A percentile compares a stretch with the other conserved stretches of the same genome.
Conservation (phyloP, 192 early-diverging fungal species). For the Gamsiella multidivaricata region DNA sequence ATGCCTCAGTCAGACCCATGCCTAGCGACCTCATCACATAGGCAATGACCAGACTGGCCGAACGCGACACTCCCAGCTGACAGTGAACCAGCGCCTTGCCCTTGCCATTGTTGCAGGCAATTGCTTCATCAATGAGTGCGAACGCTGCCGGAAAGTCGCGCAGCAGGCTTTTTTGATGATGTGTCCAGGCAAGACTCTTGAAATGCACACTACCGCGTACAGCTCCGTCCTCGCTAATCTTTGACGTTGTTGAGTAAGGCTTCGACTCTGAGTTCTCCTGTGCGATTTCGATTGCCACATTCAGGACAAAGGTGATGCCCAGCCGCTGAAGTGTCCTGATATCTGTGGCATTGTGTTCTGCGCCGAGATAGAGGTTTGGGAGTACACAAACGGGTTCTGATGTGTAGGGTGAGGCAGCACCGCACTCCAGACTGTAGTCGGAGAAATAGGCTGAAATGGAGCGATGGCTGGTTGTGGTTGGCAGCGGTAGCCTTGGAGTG, state of each 20-base stretch:
- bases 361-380: conserved; percentile 74
- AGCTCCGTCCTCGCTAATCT: background rate
- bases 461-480: conserved; percentile 25
- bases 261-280: conserved; percentile 36
- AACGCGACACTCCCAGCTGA: conserved; percentile 76
- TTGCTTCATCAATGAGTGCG: conserved; percentile 72
- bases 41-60: conserved; percentile 71
- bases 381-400: conserved; percentile 72
- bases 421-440: conserved; percentile 48
- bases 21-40: conserved; percentile 73
- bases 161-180: conserved; percentile 74
- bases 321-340: conserved; percentile 58
- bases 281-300: conserved; percentile 80
- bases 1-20: conserved; percentile 65
- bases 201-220: conserved; percentile 56
- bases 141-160: conserved; percentile 71
- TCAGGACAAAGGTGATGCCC: conserved; percentile 71
- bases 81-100: conserved; percentile 79
- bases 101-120: conserved; percentile 20
- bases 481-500: conserved; percentile 18
- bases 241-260: conserved; percentile 10
- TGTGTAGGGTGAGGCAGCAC: conserved; percentile 60
- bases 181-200: conserved; percentile 77
- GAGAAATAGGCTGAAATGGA: conserved; percentile 54
- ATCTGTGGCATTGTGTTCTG: conserved; percentile 71